A percentile compares a stretch with the other conserved stretches of the same genome.
These are phyloP conservation scores for Wilcoxina mikolae DNA, from an alignment of 495 filamentous ascomycete species.

Conservation along the genomic window DNA sequence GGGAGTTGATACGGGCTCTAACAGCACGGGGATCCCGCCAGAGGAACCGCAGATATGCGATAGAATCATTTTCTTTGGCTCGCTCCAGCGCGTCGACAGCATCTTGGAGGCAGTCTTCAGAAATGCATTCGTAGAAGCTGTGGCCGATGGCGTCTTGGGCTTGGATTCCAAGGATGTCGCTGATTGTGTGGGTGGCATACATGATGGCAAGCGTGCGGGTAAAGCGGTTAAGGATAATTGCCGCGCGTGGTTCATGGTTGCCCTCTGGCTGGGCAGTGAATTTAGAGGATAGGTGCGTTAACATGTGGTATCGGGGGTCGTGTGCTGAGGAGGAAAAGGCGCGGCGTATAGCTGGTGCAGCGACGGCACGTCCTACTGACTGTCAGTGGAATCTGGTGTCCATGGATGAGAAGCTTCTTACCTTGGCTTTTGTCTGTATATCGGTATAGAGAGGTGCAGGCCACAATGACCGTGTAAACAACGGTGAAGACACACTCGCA, in stretches of 20 bases:
- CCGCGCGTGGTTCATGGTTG: slow-evolving; percentile 63
- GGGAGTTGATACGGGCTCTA: no score
- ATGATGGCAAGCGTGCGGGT: slow-evolving; percentile 69
- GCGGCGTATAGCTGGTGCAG: slow-evolving; percentile 62
- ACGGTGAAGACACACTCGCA: slow-evolving; percentile 87
- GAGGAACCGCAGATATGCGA: slow-evolving; percentile 84
- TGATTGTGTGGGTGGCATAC: slow-evolving; percentile 67
- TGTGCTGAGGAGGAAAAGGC: slow-evolving; percentile 68
- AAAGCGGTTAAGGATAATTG: slow-evolving; percentile 76
- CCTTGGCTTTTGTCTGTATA: slow-evolving; percentile 56
- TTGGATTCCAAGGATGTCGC: slow-evolving; percentile 54
- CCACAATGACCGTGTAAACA: slow-evolving; percentile 74
- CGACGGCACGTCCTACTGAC: slow-evolving; percentile 52
- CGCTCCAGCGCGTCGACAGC: slow-evolving; percentile 65
- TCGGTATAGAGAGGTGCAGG: slow-evolving; percentile 67
- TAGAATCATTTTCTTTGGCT: slow-evolving; percentile 85
- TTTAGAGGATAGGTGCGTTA: slow-evolving; percentile 68
- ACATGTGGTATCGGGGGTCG: slow-evolving; percentile 83
- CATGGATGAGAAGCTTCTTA: slow-evolving; percentile 26
- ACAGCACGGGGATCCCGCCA: slow-evolving; percentile 54
- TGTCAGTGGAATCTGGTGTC: neutral
- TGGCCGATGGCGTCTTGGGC: slow-evolving; percentile 50
- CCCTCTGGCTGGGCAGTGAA: slow-evolving; percentile 52
- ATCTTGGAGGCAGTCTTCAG: slow-evolving; percentile 57
- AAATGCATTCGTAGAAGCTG: slow-evolving; percentile 71